phyloP scores from a whole-genome alignment of 108 stramenopile species.

The Poteriospumella lacustris region DNA sequence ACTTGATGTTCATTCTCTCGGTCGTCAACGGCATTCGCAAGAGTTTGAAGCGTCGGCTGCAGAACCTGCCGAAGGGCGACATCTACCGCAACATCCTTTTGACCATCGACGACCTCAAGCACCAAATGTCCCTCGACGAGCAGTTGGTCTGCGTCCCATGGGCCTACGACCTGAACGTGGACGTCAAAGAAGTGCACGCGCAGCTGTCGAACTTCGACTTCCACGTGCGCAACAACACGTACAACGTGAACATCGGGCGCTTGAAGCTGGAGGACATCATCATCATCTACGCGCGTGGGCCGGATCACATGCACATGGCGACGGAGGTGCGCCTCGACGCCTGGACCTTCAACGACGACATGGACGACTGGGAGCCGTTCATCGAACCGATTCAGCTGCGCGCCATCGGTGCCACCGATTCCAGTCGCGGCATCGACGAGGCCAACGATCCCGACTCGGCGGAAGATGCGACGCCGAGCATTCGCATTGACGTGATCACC shows the following conservation, averaged over 20 bases:
- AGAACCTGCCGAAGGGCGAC: no score
- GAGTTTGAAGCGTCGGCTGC: no score
- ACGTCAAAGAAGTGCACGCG: not conserved
- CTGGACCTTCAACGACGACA: not conserved
- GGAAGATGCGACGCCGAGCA: not conserved
- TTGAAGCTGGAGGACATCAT: not conserved
- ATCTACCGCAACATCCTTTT: no score
- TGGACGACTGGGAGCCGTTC: not conserved
- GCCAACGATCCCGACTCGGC: no score
- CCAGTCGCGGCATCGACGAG: not conserved
- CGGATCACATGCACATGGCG: not conserved
- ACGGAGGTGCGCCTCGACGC: not conserved
- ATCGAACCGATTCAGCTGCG: not conserved
- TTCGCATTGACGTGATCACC: constrained; percentile 12
- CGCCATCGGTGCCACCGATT: constrained; percentile 9
- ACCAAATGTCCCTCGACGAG: no score
- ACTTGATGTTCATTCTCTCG: no score
- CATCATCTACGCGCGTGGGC: not conserved
- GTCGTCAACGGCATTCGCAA: no score
- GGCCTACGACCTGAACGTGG: not conserved
- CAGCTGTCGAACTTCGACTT: not conserved
- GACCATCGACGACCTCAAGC: no score
- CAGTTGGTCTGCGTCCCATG: not conserved
- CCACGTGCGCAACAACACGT: constrained; percentile 13
- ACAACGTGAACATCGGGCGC: constrained; percentile 4